phyloP scores from a whole-genome alignment of 768 basidiomycete species.

The Amanita phalloides region DNA sequence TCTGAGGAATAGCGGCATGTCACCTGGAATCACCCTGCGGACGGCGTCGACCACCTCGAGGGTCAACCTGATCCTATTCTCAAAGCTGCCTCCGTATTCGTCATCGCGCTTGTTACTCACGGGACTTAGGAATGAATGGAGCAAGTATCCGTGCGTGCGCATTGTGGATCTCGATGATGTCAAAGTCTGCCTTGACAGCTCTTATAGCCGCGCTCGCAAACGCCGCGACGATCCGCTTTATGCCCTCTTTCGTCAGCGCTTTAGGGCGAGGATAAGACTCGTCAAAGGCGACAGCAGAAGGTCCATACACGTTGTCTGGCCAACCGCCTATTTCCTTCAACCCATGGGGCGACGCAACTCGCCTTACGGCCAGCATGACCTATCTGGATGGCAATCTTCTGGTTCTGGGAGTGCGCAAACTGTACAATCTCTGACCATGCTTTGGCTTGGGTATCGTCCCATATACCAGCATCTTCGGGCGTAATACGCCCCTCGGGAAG shows the following conservation, averaged over 20 bases:
- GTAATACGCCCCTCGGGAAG: constrained; percentile 52
- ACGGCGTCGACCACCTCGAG: constrained; percentile 57
- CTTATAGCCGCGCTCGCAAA: constrained; percentile 42
- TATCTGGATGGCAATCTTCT: constrained; percentile 66
- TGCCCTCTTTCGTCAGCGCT: constrained; percentile 44
- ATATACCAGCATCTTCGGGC: constrained; percentile 54
- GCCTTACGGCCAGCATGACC: constrained; percentile 75
- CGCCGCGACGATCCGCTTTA: constrained; percentile 43
- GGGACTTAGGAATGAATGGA: constrained; percentile 50
- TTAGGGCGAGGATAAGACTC: constrained; percentile 39
- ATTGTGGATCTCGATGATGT: constrained; percentile 51
- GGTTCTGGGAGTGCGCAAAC: constrained; percentile 62
- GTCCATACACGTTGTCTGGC: constrained; percentile 44
- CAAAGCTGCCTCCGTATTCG: constrained; percentile 61
- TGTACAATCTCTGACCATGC: constrained; percentile 42
- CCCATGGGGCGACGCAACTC: constrained; percentile 53
- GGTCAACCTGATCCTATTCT: constrained; percentile 54
- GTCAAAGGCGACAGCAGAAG: constrained; percentile 37
- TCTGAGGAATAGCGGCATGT: constrained; percentile 65
- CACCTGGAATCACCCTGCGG: constrained; percentile 43
- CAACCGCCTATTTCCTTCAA: constrained; percentile 37
- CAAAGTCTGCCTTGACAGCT: constrained; percentile 48
- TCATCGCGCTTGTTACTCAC: constrained; percentile 52
- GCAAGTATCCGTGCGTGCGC: constrained; percentile 61
- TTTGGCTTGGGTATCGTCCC: constrained; percentile 48